phyloP scores from a whole-genome alignment of 441 rosid species.

The Isatis lusitanica region DNA sequence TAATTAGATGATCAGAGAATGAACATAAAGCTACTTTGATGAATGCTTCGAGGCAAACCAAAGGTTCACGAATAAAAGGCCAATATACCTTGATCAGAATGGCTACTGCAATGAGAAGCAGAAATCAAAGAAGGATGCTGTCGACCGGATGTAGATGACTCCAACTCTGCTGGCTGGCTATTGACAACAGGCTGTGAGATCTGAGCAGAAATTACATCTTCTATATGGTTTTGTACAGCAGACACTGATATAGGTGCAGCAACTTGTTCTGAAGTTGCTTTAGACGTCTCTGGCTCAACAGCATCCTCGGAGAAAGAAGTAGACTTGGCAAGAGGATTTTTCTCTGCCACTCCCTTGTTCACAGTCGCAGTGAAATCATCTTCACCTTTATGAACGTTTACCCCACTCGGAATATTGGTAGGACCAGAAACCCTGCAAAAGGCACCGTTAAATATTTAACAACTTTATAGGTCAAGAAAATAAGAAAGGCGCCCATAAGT shows the following conservation, averaged over 20 bases:
- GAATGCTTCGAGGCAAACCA: background rate
- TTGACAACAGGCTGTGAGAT: constrained; percentile 35
- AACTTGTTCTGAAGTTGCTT: constrained; percentile 31
- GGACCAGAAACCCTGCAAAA: constrained; percentile 47
- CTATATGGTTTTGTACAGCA: constrained; percentile 39
- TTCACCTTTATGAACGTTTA: constrained; percentile 26
- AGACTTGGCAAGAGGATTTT: constrained; percentile 29
- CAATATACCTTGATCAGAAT: constrained; percentile 36
- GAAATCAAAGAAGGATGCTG: constrained; percentile 35
- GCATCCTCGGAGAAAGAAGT: constrained; percentile 34
- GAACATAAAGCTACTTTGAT: background rate
- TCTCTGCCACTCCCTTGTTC: constrained; percentile 33
- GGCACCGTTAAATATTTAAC: background rate
- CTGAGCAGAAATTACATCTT: constrained; percentile 32
- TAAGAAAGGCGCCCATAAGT: background rate
- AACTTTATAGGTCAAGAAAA: background rate
- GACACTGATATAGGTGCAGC: constrained; percentile 40
- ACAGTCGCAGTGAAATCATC: constrained; percentile 34
- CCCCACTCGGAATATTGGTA: constrained; percentile 46
- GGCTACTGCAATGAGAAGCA: constrained; percentile 31
- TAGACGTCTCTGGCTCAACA: constrained; percentile 38
- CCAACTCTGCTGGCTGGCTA: constrained; percentile 36
- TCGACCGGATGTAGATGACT: constrained; percentile 30
- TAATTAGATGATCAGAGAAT: constrained; percentile 3
- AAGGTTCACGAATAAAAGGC: background rate